A percentile compares a stretch with the other conserved stretches of the same genome.
Evolutionary conservation across 2,329 filamentous ascomycete genomes (phyloP).

Genomic region (Xylogone sp.): DNA sequence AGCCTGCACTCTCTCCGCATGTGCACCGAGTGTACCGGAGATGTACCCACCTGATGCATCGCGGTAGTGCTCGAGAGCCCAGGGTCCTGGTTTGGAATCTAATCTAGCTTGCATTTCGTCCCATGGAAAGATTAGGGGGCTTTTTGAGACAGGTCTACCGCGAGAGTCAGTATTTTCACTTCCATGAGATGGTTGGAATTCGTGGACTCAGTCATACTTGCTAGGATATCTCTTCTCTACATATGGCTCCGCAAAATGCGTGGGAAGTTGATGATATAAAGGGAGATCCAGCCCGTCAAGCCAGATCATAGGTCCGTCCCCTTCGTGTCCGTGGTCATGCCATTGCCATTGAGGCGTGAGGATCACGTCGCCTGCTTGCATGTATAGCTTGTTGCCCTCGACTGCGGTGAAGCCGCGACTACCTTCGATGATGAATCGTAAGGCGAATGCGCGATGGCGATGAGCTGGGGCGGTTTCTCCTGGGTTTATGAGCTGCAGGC

Average conservation of each 20-base stretch:
- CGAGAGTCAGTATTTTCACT: neutral
- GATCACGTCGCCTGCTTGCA: constrained; percentile 42
- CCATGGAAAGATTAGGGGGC: constrained; percentile 32
- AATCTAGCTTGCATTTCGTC: constrained; percentile 30
- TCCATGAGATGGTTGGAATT: neutral
- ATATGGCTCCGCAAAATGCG: constrained; percentile 42
- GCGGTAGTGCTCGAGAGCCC: constrained; percentile 17
- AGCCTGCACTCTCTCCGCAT: constrained; percentile 33
- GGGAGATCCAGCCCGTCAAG: constrained; percentile 42
- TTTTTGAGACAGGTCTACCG: constrained; percentile 32
- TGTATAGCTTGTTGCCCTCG: constrained; percentile 36
- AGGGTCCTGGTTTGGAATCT: constrained; percentile 25
- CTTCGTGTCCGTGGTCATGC: constrained; percentile 45
- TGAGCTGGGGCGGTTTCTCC: constrained; percentile 40
- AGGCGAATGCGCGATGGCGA: constrained; percentile 40
- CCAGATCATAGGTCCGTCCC: constrained; percentile 41
- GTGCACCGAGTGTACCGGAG: constrained; percentile 31
- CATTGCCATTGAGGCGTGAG: constrained; percentile 44
- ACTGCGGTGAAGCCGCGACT: constrained; percentile 39
- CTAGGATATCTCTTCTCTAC: constrained; percentile 14
- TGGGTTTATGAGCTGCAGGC: constrained; percentile 41
- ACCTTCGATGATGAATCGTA: constrained; percentile 43
- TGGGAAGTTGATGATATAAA: constrained; percentile 36
- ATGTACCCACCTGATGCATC: constrained; percentile 28
- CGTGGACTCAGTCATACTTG: no score